Percentiles rank a stretch among this genome's conserved stretches.
These are phyloP conservation scores for Hylodesmum podocarpum DNA, from an alignment of 306 rosid species.

Conservation along the genomic window DNA sequence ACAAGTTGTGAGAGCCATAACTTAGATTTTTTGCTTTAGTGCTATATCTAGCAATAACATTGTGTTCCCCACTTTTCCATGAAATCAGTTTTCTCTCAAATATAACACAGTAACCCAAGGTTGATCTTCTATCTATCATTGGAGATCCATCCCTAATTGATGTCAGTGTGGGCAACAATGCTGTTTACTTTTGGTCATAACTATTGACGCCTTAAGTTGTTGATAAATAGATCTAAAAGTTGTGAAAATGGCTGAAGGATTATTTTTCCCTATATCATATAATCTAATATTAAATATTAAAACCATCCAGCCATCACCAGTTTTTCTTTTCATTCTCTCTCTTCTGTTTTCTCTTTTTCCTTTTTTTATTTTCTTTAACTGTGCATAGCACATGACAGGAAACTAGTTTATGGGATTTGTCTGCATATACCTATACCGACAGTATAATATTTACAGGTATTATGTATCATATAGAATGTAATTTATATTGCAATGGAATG, in stretches of 20 bases:
- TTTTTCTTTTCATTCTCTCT: too few species aligned
- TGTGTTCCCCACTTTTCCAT: too few species aligned
- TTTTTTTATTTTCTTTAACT: too few species aligned
- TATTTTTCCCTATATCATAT: neutral
- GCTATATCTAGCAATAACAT: too few species aligned
- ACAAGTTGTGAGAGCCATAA: too few species aligned
- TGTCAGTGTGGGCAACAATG: neutral
- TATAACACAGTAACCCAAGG: neutral
- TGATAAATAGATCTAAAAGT: neutral
- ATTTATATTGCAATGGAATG: slow-evolving; percentile 27
- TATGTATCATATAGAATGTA: neutral
- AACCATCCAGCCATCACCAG: too few species aligned
- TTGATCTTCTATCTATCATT: neutral
- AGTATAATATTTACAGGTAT: neutral
- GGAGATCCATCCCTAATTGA: neutral
- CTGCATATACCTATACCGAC: neutral
- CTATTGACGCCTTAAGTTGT: neutral
- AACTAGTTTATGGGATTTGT: slow-evolving; percentile 5
- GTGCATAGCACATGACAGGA: too few species aligned
- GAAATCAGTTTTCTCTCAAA: too few species aligned
- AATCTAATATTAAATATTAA: too few species aligned
- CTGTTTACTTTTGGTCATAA: neutral
- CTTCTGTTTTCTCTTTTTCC: too few species aligned
- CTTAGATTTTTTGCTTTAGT: too few species aligned
- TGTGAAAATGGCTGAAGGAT: neutral